Evolutionary conservation across 495 filamentous ascomycete species (phyloP).

Genomic region (Geopyxis carbonaria): DNA sequence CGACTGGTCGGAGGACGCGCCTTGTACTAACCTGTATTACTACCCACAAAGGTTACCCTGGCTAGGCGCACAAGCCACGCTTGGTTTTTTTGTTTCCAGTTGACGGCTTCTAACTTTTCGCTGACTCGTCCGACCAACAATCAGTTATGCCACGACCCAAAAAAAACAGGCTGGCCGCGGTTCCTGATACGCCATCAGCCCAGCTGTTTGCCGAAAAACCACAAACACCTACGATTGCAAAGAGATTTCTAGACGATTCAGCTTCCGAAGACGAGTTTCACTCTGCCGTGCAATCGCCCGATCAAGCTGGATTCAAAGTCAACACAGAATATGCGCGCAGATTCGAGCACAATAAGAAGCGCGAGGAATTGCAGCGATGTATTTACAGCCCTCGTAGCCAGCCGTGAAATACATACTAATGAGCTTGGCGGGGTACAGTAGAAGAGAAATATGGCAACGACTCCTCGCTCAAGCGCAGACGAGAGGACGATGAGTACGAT

Average conservation of each 20-base stretch:
- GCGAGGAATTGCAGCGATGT: constrained; percentile 73
- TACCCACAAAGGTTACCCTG: too few species aligned
- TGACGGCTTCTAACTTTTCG: neutral
- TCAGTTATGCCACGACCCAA: constrained; percentile 7
- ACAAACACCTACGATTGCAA: constrained; percentile 10
- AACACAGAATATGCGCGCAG: constrained; percentile 78
- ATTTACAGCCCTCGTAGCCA: constrained; percentile 24
- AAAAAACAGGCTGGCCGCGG: constrained; percentile 6
- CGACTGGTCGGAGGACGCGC: too few species aligned
- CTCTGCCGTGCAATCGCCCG: constrained; percentile 11
- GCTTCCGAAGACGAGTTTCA: constrained; percentile 17
- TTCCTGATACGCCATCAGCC: constrained; percentile 4
- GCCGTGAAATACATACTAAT: constrained; percentile 1
- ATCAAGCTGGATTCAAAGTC: constrained; percentile 47
- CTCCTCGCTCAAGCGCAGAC: constrained; percentile 16
- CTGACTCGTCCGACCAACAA: neutral
- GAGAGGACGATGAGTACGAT: constrained; percentile 32
- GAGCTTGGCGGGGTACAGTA: constrained; percentile 34
- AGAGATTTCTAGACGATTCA: constrained; percentile 15
- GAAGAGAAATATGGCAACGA: constrained; percentile 70
- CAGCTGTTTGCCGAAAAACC: constrained; percentile 10
- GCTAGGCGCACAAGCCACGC: neutral
- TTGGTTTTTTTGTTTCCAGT: neutral
- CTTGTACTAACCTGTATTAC: too few species aligned
- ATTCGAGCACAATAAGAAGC: constrained; percentile 93